Conservation (phyloP, 306 rosid species). For the Lotus japonicus region DNA sequence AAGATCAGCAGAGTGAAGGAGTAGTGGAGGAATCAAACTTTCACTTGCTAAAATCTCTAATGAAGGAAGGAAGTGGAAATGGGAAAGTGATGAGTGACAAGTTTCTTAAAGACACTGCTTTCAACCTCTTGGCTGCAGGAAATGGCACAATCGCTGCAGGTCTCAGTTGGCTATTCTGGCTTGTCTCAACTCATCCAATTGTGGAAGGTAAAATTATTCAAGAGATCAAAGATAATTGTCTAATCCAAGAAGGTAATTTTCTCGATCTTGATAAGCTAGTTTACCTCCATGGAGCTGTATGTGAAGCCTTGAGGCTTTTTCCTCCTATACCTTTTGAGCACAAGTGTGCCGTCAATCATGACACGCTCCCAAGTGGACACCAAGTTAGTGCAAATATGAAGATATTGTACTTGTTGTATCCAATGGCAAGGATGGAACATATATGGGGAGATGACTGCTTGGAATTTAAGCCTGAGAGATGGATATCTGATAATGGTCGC, state of each 20-base stretch:
- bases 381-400: not conserved
- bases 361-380: slow-evolving; percentile 8
- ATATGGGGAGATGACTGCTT: not conserved
- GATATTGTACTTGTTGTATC: not conserved
- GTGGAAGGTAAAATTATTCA: no score
- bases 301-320: slow-evolving; percentile 14
- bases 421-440: slow-evolving; percentile 15
- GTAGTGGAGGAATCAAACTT: not conserved
- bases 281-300: slow-evolving; percentile 13
- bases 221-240: not conserved
- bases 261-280: not conserved
- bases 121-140: not conserved
- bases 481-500: not conserved
- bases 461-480: not conserved
- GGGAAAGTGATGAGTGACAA: not conserved
- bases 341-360: not conserved
- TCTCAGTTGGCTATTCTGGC: slow-evolving; percentile 16
- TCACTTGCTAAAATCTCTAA: not conserved
- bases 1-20: not conserved
- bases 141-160: not conserved
- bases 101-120: not conserved
- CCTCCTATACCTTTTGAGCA: not conserved
- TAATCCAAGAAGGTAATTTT: not conserved
- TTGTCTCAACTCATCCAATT: not conserved
- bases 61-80: not conserved